phyloP scores from a whole-genome alignment of 441 rosid genomes.

The Aleurites moluccanus region DNA sequence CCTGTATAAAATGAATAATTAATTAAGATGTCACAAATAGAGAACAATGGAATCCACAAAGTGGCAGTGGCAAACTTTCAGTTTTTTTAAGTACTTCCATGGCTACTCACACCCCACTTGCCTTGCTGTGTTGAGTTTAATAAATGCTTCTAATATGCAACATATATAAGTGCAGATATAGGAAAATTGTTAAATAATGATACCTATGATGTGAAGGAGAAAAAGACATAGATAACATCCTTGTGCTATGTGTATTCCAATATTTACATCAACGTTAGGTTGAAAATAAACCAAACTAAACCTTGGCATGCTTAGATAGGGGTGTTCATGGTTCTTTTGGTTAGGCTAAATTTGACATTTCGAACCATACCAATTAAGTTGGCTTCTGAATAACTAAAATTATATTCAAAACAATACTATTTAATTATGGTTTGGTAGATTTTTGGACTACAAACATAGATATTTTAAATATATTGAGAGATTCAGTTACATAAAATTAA shows the following conservation, averaged over 20 bases:
- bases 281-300: not conserved
- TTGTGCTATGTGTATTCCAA: not conserved
- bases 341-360: too few relatives aligned
- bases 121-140: not conserved
- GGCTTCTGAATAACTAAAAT: too few relatives aligned
- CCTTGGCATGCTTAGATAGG: not conserved
- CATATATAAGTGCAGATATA: not conserved
- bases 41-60: conserved; percentile 1
- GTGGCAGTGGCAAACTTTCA: not conserved
- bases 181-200: not conserved
- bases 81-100: not conserved
- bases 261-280: not conserved
- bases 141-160: not conserved
- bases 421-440: too few relatives aligned
- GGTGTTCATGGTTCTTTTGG: too few relatives aligned
- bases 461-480: too few relatives aligned
- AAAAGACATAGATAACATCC: not conserved
- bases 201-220: not conserved
- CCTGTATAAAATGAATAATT: conserved; percentile 42
- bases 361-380: too few relatives aligned
- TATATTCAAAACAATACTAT: too few relatives aligned
- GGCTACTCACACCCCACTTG: not conserved
- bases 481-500: too few relatives aligned
- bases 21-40: conserved; percentile 9
- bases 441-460: too few relatives aligned